These are phyloP conservation scores for Jatropha curcas DNA, from an alignment of 345 rosid species.

Conservation along the genomic window DNA sequence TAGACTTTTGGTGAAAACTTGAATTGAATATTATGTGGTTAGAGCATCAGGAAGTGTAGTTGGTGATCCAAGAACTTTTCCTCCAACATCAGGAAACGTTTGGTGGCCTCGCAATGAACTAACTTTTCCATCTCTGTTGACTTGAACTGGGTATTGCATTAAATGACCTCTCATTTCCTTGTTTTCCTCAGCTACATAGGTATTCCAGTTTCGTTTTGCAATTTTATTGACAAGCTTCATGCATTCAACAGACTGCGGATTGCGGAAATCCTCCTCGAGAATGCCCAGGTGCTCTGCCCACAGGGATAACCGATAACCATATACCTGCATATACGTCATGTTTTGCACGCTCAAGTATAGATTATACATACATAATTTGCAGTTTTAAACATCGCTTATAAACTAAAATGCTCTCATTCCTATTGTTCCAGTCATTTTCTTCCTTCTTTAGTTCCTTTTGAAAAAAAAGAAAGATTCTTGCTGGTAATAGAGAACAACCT, in stretches of 20 bases:
- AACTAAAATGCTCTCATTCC: no score
- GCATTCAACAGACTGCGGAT: constrained; percentile 46
- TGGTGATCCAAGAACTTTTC: constrained; percentile 61
- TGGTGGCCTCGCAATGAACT: constrained; percentile 36
- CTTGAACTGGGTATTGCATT: constrained; percentile 54
- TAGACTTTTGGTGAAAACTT: no score
- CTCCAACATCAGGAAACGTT: constrained; percentile 68
- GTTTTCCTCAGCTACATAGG: constrained; percentile 38
- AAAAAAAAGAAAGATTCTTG: no score
- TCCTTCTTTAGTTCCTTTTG: no score
- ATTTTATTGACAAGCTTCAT: constrained; percentile 40
- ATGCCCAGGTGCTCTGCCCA: constrained; percentile 70
- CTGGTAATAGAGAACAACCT: no score
- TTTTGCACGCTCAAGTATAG: not conserved
- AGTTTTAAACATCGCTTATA: not conserved
- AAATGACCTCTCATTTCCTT: constrained; percentile 61
- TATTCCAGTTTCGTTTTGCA: constrained; percentile 50
- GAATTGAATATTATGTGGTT: constrained; percentile 38
- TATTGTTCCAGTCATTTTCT: no score
- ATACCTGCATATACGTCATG: constrained; percentile 40
- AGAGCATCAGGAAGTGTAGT: constrained; percentile 65
- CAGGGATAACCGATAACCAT: constrained; percentile 66
- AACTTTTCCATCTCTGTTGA: constrained; percentile 44
- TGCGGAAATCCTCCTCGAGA: constrained; percentile 39
- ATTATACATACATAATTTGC: not conserved